phyloP scores from a whole-genome alignment of 2,329 filamentous ascomycete species.

The Talaromyces piceae region DNA sequence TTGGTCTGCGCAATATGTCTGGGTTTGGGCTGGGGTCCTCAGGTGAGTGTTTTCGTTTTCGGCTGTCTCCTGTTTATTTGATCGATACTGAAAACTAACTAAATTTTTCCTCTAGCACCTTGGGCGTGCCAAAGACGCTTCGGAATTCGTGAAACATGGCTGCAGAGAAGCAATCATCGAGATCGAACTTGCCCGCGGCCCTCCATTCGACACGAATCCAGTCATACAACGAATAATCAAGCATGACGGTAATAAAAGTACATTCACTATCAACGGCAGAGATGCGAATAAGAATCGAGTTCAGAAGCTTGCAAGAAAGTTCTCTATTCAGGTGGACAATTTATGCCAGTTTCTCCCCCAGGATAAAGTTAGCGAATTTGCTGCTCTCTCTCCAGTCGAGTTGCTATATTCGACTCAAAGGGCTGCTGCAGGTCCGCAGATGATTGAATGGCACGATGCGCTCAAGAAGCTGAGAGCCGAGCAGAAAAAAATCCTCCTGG shows the following conservation, averaged over 20 bases:
- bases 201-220: slow-evolving; percentile 54
- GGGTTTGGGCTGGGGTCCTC: slow-evolving; percentile 75
- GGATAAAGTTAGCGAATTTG: slow-evolving; percentile 92
- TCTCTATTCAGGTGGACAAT: slow-evolving; percentile 95
- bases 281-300: slow-evolving; percentile 56
- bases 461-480: slow-evolving; percentile 64
- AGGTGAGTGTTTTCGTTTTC: slow-evolving; percentile 30
- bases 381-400: slow-evolving; percentile 71
- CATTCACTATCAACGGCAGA: slow-evolving; percentile 69
- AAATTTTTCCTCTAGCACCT: slow-evolving; percentile 49
- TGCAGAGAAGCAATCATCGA: slow-evolving; percentile 71
- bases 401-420: slow-evolving; percentile 79
- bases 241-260: slow-evolving; percentile 70
- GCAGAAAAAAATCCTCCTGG: slow-evolving; percentile 57
- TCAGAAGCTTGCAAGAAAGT: slow-evolving; percentile 57
- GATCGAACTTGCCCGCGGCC: slow-evolving; percentile 70
- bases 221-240: slow-evolving; percentile 70
- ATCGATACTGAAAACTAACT: slow-evolving; percentile 2
- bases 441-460: slow-evolving; percentile 68
- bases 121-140: slow-evolving; percentile 74
- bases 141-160: slow-evolving; percentile 91
- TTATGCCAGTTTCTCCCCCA: slow-evolving; percentile 95
- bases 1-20: slow-evolving; percentile 94
- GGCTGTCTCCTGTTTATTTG: no score
- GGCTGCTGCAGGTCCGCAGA: slow-evolving; percentile 74